Evolutionary conservation across 2,329 filamentous ascomycete genomes (phyloP), one percentile per base, ranked within the genome.

Genomic region (Plenodomus lindquistii): DNA sequence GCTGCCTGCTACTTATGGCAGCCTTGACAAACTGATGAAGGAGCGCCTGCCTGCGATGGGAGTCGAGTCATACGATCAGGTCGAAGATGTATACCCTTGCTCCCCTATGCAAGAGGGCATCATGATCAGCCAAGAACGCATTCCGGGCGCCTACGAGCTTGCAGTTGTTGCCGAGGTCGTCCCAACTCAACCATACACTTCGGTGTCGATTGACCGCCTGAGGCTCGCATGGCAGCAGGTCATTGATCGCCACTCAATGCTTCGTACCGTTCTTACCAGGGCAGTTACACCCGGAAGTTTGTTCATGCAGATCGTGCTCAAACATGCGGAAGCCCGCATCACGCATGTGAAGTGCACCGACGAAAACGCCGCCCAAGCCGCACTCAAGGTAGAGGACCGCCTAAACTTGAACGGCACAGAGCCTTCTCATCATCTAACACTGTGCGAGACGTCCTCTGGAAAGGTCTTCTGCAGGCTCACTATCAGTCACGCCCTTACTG

Each of bases 401-500:
- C 4, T 7, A 5, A 18, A 42, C 31, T 4, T 21, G 29, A 20
- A 31, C 7, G 19, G 17, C 17, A 20, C 5, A 9, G 15, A 27
- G 5, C 40, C 48, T 6, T 45, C 43, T 13, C 59, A 62, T 40
- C 59, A 44, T 6, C 37, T 64, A 1, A 54, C 49, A 1, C 31
- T 60, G n/a, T 54, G 54, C 35, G 21, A 39, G 11, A 48, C 46
- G 4, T 22, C 42, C 10, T 22, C 42, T 9, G 40, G 35, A 13
- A 36, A 24, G 10, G 48, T 54, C 6, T 48, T 53, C n/a, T 50
- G 36, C 37, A 50, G 46, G 18, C 31, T 63, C 2, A 55, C 57
- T 20, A 62, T 65, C 36, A 58, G 40, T 38, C 62, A 65, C 40
- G 55, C 45, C 8, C 36, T 63, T 21, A 51, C 55, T n/a, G 60